Evolutionary conservation across 1,284 basidiomycete species (phyloP).

Genomic region (Apiotrichum akiyoshidainum): DNA sequence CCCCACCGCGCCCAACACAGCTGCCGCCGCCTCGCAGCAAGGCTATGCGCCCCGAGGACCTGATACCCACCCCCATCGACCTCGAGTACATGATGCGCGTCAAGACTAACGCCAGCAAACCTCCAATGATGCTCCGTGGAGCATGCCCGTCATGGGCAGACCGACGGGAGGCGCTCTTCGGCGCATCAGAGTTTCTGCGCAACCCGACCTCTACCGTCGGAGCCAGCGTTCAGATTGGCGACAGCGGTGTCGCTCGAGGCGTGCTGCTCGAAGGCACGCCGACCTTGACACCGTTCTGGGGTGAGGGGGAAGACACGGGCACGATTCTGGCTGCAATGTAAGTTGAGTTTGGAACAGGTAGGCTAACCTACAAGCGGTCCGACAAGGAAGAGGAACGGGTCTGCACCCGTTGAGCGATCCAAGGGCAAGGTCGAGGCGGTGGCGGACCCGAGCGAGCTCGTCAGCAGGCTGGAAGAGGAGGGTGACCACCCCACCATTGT

Average conservation of each 20-base stretch:
- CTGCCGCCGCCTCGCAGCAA: background rate
- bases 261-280: constrained; percentile 42
- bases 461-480: too few species aligned
- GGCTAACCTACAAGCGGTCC: background rate
- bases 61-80: constrained; percentile 22
- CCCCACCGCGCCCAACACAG: background rate
- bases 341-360: constrained; percentile 16
- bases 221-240: constrained; percentile 38
- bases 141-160: constrained; percentile 42
- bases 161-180: constrained; percentile 31
- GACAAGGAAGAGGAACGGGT: background rate
- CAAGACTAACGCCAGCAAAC: constrained; percentile 24
- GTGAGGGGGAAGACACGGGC: constrained; percentile 26
- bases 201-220: constrained; percentile 33
- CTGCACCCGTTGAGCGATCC: too few species aligned
- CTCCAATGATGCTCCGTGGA: constrained; percentile 24
- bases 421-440: too few species aligned
- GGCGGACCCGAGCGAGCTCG: too few species aligned
- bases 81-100: constrained; percentile 25
- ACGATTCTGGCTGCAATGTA: constrained; percentile 36
- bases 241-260: constrained; percentile 34
- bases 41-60: constrained; percentile 12
- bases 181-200: constrained; percentile 36
- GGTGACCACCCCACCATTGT: too few species aligned
- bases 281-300: constrained; percentile 34